Evolutionary conservation across 2,329 filamentous ascomycete genomes (phyloP).

Genomic region (Talaromyces marneffei): DNA sequence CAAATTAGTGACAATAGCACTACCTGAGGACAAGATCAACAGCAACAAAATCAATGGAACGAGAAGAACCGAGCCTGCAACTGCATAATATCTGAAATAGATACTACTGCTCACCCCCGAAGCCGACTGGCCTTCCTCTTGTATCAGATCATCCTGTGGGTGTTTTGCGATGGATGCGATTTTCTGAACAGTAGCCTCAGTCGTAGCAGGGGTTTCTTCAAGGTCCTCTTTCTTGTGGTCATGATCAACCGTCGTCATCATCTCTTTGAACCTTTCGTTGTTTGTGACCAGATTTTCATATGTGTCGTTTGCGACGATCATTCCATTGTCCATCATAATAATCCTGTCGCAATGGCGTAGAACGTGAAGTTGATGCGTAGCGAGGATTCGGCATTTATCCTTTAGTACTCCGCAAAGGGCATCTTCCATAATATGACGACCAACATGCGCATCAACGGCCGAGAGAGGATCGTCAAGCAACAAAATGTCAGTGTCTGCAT

Average conservation of each 20-base stretch:
- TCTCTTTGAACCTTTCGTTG: conserved; percentile 64
- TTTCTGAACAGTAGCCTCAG: conserved; percentile 22
- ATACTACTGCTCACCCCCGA: conserved; percentile 68
- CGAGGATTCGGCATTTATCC: conserved; percentile 77
- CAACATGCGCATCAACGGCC: conserved; percentile 46
- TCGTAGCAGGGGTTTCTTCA: conserved; percentile 40
- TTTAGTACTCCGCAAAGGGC: conserved; percentile 78
- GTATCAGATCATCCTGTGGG: conserved; percentile 30
- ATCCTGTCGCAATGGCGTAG: conserved; percentile 80
- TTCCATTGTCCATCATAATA: conserved; percentile 79
- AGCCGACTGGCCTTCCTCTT: conserved; percentile 45
- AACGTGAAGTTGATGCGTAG: conserved; percentile 86
- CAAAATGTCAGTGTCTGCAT: conserved; percentile 54
- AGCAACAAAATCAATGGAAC: conserved; percentile 54
- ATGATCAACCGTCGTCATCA: conserved; percentile 62
- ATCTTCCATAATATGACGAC: conserved; percentile 72
- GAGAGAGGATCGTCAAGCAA: conserved; percentile 56
- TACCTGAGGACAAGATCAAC: conserved; percentile 65
- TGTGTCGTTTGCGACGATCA: conserved; percentile 75
- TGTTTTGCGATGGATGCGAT: conserved; percentile 45
- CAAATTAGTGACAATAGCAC: conserved; percentile 73
- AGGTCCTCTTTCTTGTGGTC: conserved; percentile 46
- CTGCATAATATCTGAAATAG: conserved; percentile 65
- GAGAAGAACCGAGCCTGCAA: conserved; percentile 61
- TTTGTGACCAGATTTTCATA: conserved; percentile 74